phyloP scores from a whole-genome alignment of 2,329 filamentous ascomycete genomes.

The Calonectria honghensis region DNA sequence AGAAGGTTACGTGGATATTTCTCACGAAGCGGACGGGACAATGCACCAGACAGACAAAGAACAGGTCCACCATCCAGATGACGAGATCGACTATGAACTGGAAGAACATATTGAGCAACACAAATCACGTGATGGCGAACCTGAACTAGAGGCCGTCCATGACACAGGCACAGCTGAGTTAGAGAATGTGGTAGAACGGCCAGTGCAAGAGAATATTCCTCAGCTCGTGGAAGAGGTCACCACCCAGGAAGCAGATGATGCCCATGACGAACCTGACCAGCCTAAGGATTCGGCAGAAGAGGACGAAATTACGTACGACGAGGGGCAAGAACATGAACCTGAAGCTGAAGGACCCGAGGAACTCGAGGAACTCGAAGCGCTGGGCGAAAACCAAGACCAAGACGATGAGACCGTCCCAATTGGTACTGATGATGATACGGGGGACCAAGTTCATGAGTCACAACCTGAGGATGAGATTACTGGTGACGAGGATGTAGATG shows the following conservation, averaged over 20 bases:
- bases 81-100: conserved; percentile 58
- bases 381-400: conserved; percentile 24
- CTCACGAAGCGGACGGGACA: conserved; percentile 30
- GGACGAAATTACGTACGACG: conserved; percentile 46
- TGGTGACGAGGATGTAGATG: conserved; percentile 26
- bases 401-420: conserved; percentile 18
- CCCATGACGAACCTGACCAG: conserved; percentile 5
- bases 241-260: conserved; percentile 23
- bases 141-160: conserved; percentile 38
- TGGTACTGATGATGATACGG: conserved; percentile 28
- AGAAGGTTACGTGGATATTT: conserved; percentile 22
- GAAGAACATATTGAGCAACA: conserved; percentile 50
- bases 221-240: conserved; percentile 29
- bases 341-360: not conserved
- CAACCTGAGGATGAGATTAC: conserved; percentile 41
- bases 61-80: conserved; percentile 43
- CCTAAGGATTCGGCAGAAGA: conserved; percentile 31
- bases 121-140: conserved; percentile 22
- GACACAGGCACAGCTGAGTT: conserved; percentile 14
- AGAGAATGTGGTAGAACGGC: conserved; percentile 22
- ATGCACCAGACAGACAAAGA: conserved; percentile 22
- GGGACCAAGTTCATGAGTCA: conserved; percentile 39
- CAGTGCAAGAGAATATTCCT: not conserved
- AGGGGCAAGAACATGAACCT: not conserved
- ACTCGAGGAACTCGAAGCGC: not conserved